phyloP scores from a whole-genome alignment of 2,329 filamentous ascomycete genomes.

The Sclerotiophoma versabilis region DNA sequence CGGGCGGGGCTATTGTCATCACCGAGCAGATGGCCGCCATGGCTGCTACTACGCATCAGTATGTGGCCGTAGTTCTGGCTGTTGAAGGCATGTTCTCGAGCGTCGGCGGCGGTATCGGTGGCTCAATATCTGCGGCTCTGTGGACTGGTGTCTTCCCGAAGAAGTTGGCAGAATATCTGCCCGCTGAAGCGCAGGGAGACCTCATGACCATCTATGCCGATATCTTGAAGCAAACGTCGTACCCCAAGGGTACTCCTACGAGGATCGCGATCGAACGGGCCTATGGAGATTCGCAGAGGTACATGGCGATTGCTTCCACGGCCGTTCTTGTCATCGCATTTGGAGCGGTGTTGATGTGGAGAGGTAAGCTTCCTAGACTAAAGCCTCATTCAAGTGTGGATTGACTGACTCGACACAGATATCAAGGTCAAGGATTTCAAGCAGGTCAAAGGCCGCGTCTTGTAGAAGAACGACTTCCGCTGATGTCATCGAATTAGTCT shows the following conservation, averaged over 20 bases:
- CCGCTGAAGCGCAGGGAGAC: conserved; percentile 50
- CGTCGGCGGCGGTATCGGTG: conserved; percentile 56
- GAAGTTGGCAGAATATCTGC: conserved; percentile 56
- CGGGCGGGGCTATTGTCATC: conserved; percentile 36
- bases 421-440: conserved; percentile 53
- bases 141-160: conserved; percentile 66
- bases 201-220: conserved; percentile 56
- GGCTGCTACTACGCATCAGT: conserved; percentile 31
- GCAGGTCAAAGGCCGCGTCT: conserved; percentile 60
- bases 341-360: conserved; percentile 54
- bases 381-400: neutral
- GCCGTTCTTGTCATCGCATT: conserved; percentile 30
- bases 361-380: conserved; percentile 22
- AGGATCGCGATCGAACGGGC: conserved; percentile 49
- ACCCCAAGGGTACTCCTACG: conserved; percentile 57
- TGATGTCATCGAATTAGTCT: neutral
- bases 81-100: conserved; percentile 66
- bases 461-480: conserved; percentile 42
- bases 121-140: conserved; percentile 66
- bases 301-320: conserved; percentile 40
- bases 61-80: conserved; percentile 34
- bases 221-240: conserved; percentile 61
- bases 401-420: conserved; percentile 32
- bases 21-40: conserved; percentile 34
- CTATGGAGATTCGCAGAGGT: conserved; percentile 42